Evolutionary conservation across 2,329 filamentous ascomycete genomes (phyloP).

Genomic region (Eutypa lata): DNA sequence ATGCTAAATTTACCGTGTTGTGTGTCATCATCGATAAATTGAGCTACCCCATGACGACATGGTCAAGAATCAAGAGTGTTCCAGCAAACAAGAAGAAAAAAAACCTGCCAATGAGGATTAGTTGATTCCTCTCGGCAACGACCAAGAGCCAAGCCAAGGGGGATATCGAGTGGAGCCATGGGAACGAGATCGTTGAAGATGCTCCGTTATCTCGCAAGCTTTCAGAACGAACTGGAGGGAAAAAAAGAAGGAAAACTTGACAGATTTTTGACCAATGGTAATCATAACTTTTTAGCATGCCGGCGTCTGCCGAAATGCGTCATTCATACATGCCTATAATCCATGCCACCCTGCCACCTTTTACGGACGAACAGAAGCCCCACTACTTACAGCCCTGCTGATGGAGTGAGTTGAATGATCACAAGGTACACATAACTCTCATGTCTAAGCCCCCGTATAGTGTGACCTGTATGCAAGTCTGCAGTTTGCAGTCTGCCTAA

Average conservation of each 20-base stretch:
- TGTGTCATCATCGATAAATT: background rate
- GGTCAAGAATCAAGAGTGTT: background rate
- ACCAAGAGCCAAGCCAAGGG: background rate
- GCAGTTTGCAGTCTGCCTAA: background rate
- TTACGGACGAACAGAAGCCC: no score
- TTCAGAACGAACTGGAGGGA: background rate
- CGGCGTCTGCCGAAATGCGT: background rate
- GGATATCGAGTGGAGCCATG: background rate
- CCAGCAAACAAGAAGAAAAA: background rate
- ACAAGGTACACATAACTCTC: background rate
- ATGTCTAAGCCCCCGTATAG: background rate
- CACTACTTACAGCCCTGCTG: background rate
- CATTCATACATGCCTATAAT: background rate
- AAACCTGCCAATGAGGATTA: no score
- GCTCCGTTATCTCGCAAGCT: background rate
- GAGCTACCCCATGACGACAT: background rate
- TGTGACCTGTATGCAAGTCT: background rate
- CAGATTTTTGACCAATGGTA: background rate
- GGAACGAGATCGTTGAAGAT: background rate
- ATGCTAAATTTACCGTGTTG: background rate
- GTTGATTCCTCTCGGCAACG: background rate
- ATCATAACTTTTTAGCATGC: background rate
- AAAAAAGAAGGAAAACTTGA: background rate
- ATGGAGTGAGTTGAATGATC: background rate
- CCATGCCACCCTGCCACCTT: background rate